These are phyloP conservation scores for Eucalyptus polybractea DNA, from an alignment of 345 rosid species.

Conservation along the genomic window DNA sequence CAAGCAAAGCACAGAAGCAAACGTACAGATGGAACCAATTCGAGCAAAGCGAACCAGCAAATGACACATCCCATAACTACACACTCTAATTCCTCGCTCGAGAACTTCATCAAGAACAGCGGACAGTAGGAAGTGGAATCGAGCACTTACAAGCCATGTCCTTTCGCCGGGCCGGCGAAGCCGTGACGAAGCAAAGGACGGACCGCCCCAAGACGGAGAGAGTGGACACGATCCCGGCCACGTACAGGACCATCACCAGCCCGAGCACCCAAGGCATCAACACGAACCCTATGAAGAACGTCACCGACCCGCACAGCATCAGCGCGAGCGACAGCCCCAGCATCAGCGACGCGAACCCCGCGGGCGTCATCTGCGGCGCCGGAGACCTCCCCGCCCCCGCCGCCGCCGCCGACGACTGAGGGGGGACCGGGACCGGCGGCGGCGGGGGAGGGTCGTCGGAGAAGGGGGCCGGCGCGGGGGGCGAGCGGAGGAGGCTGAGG, in stretches of 20 bases:
- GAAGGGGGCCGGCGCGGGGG: conserved; percentile 28
- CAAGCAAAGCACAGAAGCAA: background rate
- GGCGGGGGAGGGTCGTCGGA: background rate
- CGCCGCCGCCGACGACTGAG: background rate
- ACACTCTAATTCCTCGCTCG: background rate
- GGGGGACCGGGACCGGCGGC: background rate
- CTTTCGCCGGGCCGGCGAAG: conserved; percentile 22
- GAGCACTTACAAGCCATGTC: conserved; percentile 33
- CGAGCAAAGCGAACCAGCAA: background rate
- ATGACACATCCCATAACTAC: background rate
- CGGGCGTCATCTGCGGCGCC: conserved; percentile 48
- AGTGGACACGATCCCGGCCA: conserved; percentile 66
- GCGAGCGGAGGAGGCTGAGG: conserved; percentile 55
- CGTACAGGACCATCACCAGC: conserved; percentile 55
- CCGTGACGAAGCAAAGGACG: conserved; percentile 37
- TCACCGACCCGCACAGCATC: conserved; percentile 88
- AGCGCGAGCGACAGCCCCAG: conserved; percentile 68
- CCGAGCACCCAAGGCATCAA: conserved; percentile 95
- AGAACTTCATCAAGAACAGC: background rate
- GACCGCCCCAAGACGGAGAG: conserved; percentile 61
- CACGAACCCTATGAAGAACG: conserved; percentile 85
- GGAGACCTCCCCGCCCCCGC: background rate
- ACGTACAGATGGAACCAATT: background rate
- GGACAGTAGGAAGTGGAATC: background rate
- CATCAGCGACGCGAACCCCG: conserved; percentile 78